Percentiles rank a stretch among this genome's conserved stretches.
phyloP scores from a whole-genome alignment of 1,139 yeast species.

The Pichia sp. region DNA sequence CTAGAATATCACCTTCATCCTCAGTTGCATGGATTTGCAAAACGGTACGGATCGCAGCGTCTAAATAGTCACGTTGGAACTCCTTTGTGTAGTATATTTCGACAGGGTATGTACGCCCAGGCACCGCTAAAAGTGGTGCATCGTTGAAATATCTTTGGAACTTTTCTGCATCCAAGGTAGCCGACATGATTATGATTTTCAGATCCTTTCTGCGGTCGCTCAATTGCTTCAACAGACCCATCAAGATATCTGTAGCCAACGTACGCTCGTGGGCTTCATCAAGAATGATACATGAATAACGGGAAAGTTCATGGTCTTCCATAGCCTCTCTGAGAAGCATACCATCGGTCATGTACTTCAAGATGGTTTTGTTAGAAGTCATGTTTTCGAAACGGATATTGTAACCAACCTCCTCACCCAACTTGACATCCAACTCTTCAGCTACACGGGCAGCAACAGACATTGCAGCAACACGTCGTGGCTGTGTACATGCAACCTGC shows the following conservation, averaged over 20 bases:
- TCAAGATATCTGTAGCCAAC: slow-evolving; percentile 89
- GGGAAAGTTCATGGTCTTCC: slow-evolving; percentile 81
- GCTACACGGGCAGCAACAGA: slow-evolving; percentile 68
- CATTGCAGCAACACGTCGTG: slow-evolving; percentile 69
- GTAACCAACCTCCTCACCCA: slow-evolving; percentile 66
- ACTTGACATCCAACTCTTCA: slow-evolving; percentile 54
- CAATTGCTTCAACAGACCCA: slow-evolving; percentile 90
- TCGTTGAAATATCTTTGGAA: slow-evolving; percentile 84
- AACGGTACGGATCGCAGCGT: slow-evolving; percentile 91
- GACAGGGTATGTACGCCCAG: slow-evolving; percentile 97
- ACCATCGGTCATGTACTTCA: slow-evolving; percentile 98
- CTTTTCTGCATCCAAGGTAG: slow-evolving; percentile 95
- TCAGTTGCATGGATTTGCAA: slow-evolving; percentile 96
- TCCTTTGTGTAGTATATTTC: slow-evolving; percentile 97
- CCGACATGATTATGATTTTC: slow-evolving; percentile 93
- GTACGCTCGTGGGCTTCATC: slow-evolving; percentile 99
- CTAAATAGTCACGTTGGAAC: slow-evolving; percentile 89
- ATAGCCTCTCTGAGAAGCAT: slow-evolving; percentile 95
- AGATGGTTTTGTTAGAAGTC: slow-evolving; percentile 70
- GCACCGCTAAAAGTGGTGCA: slow-evolving; percentile 93
- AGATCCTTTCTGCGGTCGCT: slow-evolving; percentile 77
- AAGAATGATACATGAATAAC: slow-evolving; percentile 84
- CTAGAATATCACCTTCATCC: slow-evolving; percentile 83
- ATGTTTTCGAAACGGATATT: slow-evolving; percentile 91
- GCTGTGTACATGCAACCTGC: slow-evolving; percentile 70